Evolutionary conservation across 108 stramenopile genomes (phyloP).

Genomic region (Fragilaria crotonensis): DNA sequence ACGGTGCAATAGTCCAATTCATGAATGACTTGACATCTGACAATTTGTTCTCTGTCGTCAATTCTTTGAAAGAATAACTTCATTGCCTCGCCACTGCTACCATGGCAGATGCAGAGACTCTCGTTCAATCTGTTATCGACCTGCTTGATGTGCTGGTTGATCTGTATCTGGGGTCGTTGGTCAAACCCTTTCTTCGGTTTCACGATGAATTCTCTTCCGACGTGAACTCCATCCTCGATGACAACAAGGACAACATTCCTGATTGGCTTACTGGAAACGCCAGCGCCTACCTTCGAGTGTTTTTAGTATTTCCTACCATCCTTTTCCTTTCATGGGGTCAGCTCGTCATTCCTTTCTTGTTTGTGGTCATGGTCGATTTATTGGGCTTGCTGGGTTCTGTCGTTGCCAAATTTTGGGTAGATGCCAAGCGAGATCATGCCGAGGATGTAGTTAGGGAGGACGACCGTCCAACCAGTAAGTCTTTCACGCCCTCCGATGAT

Average conservation of each 20-base stretch:
- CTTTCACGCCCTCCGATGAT: background rate
- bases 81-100: too few relatives aligned
- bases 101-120: background rate
- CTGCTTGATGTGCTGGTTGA: constrained; percentile 29
- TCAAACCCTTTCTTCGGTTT: constrained; percentile 28
- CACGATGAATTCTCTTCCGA: constrained; percentile 34
- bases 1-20: too few relatives aligned
- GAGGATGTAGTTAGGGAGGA: background rate
- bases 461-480: background rate
- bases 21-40: too few relatives aligned
- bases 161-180: constrained; percentile 27
- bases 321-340: constrained; percentile 27
- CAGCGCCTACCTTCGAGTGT: constrained; percentile 37
- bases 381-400: constrained; percentile 54
- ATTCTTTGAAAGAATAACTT: too few relatives aligned
- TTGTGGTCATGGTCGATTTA: constrained; percentile 50
- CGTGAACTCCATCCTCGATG: constrained; percentile 28
- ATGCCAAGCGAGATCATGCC: constrained; percentile 3
- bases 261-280: constrained; percentile 46
- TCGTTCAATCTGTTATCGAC: constrained; percentile 4
- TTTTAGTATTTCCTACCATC: constrained; percentile 28
- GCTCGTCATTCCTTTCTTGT: constrained; percentile 18
- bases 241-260: constrained; percentile 21
- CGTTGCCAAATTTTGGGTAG: constrained; percentile 43
- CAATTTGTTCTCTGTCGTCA: too few relatives aligned